phyloP scores from a whole-genome alignment of 305 asterid species.

The Fraxinus baroniana region DNA sequence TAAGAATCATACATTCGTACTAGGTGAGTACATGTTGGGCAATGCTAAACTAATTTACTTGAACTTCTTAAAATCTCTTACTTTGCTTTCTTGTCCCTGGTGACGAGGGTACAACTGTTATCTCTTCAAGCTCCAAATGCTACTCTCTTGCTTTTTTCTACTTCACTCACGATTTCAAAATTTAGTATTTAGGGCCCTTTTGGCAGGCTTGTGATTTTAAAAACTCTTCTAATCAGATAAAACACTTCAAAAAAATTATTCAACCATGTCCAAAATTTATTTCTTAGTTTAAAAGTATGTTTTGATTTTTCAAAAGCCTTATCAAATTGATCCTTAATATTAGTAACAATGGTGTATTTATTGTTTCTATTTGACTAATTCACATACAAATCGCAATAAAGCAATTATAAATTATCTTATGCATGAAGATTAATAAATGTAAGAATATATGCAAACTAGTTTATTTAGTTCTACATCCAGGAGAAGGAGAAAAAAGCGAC shows the following conservation, averaged over 20 bases:
- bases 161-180: neutral
- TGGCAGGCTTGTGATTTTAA: neutral
- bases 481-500: neutral
- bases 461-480: neutral
- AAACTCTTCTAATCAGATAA: neutral
- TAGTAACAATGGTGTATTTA: neutral
- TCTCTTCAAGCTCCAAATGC: neutral
- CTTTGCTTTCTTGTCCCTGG: neutral
- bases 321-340: neutral
- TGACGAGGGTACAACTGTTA: neutral
- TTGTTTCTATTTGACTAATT: neutral
- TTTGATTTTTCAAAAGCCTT: neutral
- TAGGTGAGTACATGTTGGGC: neutral
- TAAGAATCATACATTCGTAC: neutral
- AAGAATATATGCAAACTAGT: neutral
- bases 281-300: too few species aligned
- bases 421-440: neutral
- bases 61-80: neutral
- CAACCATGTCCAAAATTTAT: neutral
- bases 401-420: too few species aligned
- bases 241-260: too few species aligned
- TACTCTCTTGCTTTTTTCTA: conserved; percentile 2
- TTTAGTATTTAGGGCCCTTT: neutral
- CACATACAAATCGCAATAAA: too few species aligned
- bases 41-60: neutral